Evolutionary conservation across 2,329 filamentous ascomycete species (phyloP).

Genomic region (Hypoxylon sp.): DNA sequence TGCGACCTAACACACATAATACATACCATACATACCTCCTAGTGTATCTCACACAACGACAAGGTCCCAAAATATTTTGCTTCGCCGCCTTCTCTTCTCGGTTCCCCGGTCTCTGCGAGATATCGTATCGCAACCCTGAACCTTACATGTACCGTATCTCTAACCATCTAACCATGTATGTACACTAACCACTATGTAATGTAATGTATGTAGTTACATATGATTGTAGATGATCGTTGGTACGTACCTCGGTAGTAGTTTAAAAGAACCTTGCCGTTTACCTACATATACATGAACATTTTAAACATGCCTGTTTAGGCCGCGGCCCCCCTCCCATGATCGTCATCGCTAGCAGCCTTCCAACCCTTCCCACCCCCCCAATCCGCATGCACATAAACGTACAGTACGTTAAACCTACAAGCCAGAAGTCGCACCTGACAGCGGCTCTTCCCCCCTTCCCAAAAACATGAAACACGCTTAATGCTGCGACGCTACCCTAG

Average conservation of each 20-base stretch:
- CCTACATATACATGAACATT: neutral
- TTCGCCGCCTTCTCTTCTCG: conserved; percentile 24
- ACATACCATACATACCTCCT: neutral
- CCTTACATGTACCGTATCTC: neutral
- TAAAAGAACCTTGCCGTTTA: conserved; percentile 2
- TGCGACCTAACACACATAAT: conserved; percentile 1
- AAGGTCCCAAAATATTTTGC: neutral
- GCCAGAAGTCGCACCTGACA: conserved; percentile 20
- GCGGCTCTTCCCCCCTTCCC: conserved; percentile 38
- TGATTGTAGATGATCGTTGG: neutral
- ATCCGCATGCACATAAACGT: conserved; percentile 33
- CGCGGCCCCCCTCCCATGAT: conserved; percentile 4
- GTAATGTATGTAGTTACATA: neutral
- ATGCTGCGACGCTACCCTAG: conserved; percentile 48
- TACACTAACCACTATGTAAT: neutral
- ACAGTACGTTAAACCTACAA: neutral
- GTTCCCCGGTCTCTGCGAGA: conserved; percentile 19
- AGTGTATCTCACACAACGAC: neutral
- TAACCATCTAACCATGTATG: neutral
- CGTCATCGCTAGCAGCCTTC: conserved; percentile 27
- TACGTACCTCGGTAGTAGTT: conserved; percentile 13
- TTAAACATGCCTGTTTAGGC: conserved; percentile 19
- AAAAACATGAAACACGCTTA: conserved; percentile 53
- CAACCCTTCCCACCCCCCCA: conserved; percentile 1
- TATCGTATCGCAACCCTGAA: conserved; percentile 25